Evolutionary conservation across 2,329 filamentous ascomycete genomes (phyloP), one percentile per base, ranked within the genome.

Genomic region (Cladosporium sp.): DNA sequence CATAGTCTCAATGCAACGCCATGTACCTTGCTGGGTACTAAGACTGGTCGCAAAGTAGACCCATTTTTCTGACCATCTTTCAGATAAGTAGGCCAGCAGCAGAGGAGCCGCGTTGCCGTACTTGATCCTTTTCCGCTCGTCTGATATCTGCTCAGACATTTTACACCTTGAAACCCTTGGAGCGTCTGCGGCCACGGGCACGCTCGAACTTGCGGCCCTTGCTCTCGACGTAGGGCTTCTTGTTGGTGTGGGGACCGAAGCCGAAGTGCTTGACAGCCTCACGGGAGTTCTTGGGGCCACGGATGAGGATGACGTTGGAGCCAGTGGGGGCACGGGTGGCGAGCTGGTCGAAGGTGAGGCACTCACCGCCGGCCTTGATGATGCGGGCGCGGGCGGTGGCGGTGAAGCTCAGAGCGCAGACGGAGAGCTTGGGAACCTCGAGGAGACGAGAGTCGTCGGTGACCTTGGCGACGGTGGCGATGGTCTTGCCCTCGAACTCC

Each of bases 161-260:
- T 89, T 96, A 99, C 74, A 99, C 93, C 90, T 99, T 99, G 91
- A 99, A 99, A 84, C 95, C 93, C 71, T 88, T 85, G 69, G 91
- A 97, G 75, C 90, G 83, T 86, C 93, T 95, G 79, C 93, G 91
- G 78, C 93, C 95, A 93, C 93, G 91, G 70, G 91, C 93, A 70
- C 85, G 84, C 86, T 99, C 95, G 82, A 99, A 99, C 84, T 99
- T 99, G 79, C 93, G 88, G 71, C 95, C 95, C 88, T 99, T 99
- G 82, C 89, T 95, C 78, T 89, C 83, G 70, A 99, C 83, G 68
- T 95, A 88, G 65, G 92, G 92, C 84, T 96, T 97, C 92, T 97
- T 99, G 86, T 95, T 80, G 76, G 85, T 91, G 85, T 99, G 93
- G 62, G 93, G 93, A 64, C 93, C 95, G 68, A 99, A 88, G 73